Percentiles rank a stretch among this genome's conserved stretches.
phyloP scores from a whole-genome alignment of 192 early-diverging fungal genomes.

The Entomortierella chlamydospora region DNA sequence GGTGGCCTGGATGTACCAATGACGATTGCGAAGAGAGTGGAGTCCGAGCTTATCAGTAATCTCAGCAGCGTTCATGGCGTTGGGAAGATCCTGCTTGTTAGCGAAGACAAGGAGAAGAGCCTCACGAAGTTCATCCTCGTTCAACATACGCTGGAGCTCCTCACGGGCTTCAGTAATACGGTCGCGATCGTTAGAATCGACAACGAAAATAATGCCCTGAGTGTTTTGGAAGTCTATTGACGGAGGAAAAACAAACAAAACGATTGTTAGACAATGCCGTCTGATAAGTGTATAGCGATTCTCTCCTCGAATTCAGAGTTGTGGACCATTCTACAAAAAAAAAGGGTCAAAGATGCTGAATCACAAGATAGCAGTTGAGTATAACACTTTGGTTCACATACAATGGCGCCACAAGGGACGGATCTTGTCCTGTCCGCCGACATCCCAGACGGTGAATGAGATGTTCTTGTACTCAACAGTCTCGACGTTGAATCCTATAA shows the following conservation, averaged over 20 bases:
- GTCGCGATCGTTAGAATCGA: constrained; percentile 97
- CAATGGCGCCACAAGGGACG: constrained; percentile 98
- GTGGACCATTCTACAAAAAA: no score
- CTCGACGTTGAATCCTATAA: constrained; percentile 95
- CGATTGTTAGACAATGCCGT: neutral
- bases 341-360: no score
- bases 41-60: constrained; percentile 95
- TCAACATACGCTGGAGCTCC: constrained; percentile 94
- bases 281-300: neutral
- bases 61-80: constrained; percentile 94
- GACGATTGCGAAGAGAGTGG: constrained; percentile 80
- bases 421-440: constrained; percentile 99
- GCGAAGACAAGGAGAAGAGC: constrained; percentile 94
- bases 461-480: constrained; percentile 99
- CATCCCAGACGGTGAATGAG: constrained; percentile 98
- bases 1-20: constrained; percentile 95
- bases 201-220: constrained; percentile 96
- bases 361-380: no score
- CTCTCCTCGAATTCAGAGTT: neutral
- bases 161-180: constrained; percentile 94
- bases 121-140: constrained; percentile 95
- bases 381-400: constrained; percentile 58
- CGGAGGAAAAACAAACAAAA: constrained; percentile 2
- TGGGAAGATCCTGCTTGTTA: constrained; percentile 99
- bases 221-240: constrained; percentile 96